These are phyloP conservation scores for Aspergillus ostianus DNA, from an alignment of 495 filamentous ascomycete genomes.

Conservation along the genomic window DNA sequence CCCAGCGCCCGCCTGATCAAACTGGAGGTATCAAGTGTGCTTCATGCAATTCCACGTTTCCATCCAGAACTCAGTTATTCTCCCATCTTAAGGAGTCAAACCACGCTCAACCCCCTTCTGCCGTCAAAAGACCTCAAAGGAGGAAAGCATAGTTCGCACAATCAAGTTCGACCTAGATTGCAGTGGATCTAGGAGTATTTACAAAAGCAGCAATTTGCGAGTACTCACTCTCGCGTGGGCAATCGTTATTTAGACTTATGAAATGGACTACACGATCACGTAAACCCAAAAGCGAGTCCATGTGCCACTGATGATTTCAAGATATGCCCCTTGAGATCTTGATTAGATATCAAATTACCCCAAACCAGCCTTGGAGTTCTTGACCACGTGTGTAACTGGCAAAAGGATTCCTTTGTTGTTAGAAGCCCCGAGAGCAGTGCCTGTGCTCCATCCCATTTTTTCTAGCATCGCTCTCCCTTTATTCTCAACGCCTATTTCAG, in stretches of 20 bases:
- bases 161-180: background rate
- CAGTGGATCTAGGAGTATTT: background rate
- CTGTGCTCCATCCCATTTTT: slow-evolving; percentile 95
- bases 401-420: slow-evolving; percentile 86
- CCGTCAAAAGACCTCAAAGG: slow-evolving; percentile 28
- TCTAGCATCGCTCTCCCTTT: slow-evolving; percentile 85
- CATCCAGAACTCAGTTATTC: slow-evolving; percentile 69
- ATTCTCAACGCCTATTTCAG: slow-evolving; percentile 81
- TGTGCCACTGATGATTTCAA: background rate
- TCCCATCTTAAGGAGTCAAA: slow-evolving; percentile 64
- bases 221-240: background rate
- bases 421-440: slow-evolving; percentile 77
- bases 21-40: slow-evolving; percentile 53
- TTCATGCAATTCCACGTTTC: slow-evolving; percentile 59
- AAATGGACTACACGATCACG: background rate
- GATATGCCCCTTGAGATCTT: background rate
- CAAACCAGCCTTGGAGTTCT: slow-evolving; percentile 79
- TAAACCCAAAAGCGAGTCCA: background rate
- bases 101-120: slow-evolving; percentile 51
- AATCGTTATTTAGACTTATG: background rate
- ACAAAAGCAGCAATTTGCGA: too few species aligned
- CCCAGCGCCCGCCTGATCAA: slow-evolving; percentile 48
- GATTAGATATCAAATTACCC: slow-evolving; percentile 45
- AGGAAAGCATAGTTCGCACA: slow-evolving; percentile 19
- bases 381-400: slow-evolving; percentile 85